Conservation (phyloP, 2,329 filamentous ascomycete genomes). For the Lithohypha guttulata region DNA sequence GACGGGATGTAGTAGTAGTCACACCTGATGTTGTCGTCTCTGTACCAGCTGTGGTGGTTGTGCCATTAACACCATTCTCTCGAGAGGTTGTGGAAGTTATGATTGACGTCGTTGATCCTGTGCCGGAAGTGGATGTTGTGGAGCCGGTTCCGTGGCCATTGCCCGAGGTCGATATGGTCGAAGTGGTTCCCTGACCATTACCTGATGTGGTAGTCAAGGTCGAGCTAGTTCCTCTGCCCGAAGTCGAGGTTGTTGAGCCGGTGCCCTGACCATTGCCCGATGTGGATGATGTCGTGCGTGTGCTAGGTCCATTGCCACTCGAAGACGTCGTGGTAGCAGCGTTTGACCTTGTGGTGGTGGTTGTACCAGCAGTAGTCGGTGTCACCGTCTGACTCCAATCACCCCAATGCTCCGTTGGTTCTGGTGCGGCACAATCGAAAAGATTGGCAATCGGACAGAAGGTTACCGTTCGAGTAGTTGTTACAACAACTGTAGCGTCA, state of each 20-base stretch:
- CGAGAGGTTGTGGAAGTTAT: neutral
- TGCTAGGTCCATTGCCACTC: neutral
- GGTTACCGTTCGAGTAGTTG: slow-evolving; percentile 15
- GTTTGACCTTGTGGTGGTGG: slow-evolving; percentile 5
- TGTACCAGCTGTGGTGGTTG: neutral
- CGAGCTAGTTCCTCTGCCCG: neutral
- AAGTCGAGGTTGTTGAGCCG: neutral
- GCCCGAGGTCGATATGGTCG: neutral
- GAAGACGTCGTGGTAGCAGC: neutral
- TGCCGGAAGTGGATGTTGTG: neutral
- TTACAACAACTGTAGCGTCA: slow-evolving; percentile 15
- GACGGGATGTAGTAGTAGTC: neutral
- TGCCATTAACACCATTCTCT: slow-evolving; percentile 1
- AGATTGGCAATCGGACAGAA: slow-evolving; percentile 18
- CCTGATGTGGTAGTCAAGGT: neutral
- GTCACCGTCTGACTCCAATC: neutral
- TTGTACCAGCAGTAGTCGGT: slow-evolving; percentile 2
- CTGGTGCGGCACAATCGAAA: slow-evolving; percentile 12
- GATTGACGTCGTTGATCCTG: slow-evolving; percentile 1
- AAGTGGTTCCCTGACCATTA: neutral
- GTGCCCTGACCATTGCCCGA: slow-evolving; percentile 3
- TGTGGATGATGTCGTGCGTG: neutral
- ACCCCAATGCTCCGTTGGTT: neutral
- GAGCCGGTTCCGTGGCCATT: slow-evolving; percentile 1
- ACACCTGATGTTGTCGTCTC: slow-evolving; percentile 3